Conservation (phyloP, 257 asterid genomes). For the Jasminum sambac region DNA sequence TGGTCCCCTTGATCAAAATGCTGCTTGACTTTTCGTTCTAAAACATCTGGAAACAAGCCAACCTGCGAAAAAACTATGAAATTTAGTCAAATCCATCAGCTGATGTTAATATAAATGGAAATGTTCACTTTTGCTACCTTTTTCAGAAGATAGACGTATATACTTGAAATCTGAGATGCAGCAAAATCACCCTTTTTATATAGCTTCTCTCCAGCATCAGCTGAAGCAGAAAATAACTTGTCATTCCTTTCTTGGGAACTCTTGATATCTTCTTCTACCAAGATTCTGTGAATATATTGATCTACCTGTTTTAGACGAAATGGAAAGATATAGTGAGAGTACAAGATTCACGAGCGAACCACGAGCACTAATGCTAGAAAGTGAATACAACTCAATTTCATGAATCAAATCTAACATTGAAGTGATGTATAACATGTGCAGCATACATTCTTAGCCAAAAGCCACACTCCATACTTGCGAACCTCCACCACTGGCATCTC, state of each 20-base stretch:
- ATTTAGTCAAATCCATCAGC: constrained; percentile 25
- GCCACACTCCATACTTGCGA: constrained; percentile 81
- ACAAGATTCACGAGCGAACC: constrained; percentile 1
- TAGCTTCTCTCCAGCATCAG: constrained; percentile 51
- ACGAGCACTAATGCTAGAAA: constrained; percentile 14
- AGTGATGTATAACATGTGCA: constrained; percentile 16
- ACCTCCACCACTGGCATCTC: constrained; percentile 98
- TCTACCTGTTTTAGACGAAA: constrained; percentile 59
- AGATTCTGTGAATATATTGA: constrained; percentile 81
- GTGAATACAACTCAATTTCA: constrained; percentile 8
- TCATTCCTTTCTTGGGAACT: constrained; percentile 49
- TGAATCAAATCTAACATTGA: constrained; percentile 13
- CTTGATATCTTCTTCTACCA: constrained; percentile 84
- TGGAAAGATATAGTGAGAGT: constrained; percentile 16
- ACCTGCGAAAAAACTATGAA: constrained; percentile 46
- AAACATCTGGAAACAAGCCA: constrained; percentile 86
- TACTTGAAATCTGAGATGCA: constrained; percentile 63
- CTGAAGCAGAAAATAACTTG: constrained; percentile 55
- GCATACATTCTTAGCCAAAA: constrained; percentile 77
- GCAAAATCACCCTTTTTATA: constrained; percentile 79
- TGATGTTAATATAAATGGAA: not conserved
- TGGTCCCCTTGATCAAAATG: constrained; percentile 88
- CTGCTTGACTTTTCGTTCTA: constrained; percentile 72
- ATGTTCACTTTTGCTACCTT: constrained; percentile 45
- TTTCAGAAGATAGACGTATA: constrained; percentile 66